Conservation (phyloP, 257 asterid species). For the Agastache rugosa region DNA sequence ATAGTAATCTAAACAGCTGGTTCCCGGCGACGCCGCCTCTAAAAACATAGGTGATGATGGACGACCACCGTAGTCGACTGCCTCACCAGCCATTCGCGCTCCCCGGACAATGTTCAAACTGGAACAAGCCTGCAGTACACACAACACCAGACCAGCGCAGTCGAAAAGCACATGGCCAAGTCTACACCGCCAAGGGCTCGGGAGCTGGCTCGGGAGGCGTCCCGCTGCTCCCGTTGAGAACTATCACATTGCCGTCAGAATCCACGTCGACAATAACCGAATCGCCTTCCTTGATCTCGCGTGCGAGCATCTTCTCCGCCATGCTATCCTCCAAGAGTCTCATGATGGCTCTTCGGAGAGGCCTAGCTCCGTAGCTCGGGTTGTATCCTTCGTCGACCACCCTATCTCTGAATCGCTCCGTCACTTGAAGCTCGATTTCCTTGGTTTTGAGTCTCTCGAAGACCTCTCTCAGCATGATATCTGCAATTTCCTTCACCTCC, state of each 20-base stretch:
- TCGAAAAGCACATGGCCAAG: background rate
- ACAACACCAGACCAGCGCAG: conserved; percentile 16
- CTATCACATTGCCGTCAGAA: conserved; percentile 67
- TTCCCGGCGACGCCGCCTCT: background rate
- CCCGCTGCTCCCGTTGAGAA: conserved; percentile 65
- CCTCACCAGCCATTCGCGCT: background rate
- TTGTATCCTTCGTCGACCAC: conserved; percentile 73
- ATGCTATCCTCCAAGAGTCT: conserved; percentile 79
- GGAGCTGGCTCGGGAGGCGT: conserved; percentile 59
- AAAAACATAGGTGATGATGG: background rate
- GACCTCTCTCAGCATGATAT: conserved; percentile 74
- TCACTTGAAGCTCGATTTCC: conserved; percentile 69
- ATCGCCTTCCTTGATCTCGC: conserved; percentile 75
- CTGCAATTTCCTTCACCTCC: conserved; percentile 82
- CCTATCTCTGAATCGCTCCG: conserved; percentile 66
- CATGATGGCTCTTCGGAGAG: conserved; percentile 82
- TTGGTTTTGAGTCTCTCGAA: conserved; percentile 59
- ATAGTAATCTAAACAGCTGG: conserved; percentile 9
- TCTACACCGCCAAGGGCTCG: conserved; percentile 55
- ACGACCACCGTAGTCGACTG: conserved; percentile 1
- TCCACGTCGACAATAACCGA: conserved; percentile 65
- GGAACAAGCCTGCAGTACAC: conserved; percentile 24
- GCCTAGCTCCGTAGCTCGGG: conserved; percentile 86
- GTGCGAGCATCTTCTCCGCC: conserved; percentile 80
- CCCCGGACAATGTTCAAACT: background rate